Evolutionary conservation across 257 asterid species (phyloP).

Genomic region (Nicotiana noctiflora): DNA sequence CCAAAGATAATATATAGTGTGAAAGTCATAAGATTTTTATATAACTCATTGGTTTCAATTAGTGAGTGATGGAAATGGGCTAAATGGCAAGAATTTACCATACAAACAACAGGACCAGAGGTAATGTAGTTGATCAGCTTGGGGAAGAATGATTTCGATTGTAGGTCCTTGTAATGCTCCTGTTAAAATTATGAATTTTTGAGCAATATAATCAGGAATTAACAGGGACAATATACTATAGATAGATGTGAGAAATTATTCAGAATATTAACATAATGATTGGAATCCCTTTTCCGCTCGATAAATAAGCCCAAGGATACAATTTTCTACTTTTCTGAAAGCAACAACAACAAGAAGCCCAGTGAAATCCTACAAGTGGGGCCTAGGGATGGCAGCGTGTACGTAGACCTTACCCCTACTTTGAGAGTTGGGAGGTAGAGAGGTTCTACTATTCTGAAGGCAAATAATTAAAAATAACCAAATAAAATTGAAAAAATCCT

Average conservation of each 20-base stretch:
- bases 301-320: not conserved
- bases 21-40: not conserved
- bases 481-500: not conserved
- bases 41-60: not conserved
- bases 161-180: slow-evolving; percentile 91
- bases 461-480: not conserved
- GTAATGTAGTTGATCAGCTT: slow-evolving; percentile 75
- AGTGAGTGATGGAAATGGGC: not conserved
- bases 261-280: not conserved
- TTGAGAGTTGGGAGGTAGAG: no score
- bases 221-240: not conserved
- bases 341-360: no score
- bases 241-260: not conserved
- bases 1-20: not conserved
- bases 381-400: no score
- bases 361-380: no score
- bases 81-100: slow-evolving; percentile 38
- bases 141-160: slow-evolving; percentile 80
- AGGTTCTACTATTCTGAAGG: no score
- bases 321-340: not conserved
- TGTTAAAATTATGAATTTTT: slow-evolving; percentile 11
- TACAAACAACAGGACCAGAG: slow-evolving; percentile 91
- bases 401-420: no score
- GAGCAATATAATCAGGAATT: not conserved
- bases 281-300: not conserved